These are phyloP conservation scores for Saccharomyces kudriavzevii DNA, from an alignment of 805 yeast genomes.

Conservation along the genomic window DNA sequence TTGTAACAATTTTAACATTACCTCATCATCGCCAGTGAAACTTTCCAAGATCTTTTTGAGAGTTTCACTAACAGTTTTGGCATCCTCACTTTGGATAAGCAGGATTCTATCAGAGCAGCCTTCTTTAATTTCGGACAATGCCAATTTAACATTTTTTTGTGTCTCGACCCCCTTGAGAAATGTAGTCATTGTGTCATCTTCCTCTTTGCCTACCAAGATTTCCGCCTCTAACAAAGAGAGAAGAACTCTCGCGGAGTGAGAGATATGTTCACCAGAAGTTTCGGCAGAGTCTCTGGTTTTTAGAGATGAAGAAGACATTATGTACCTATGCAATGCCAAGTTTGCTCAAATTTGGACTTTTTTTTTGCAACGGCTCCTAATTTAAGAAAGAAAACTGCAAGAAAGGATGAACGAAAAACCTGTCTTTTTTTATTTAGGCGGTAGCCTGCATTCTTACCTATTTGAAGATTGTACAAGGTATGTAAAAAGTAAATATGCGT, in stretches of 20 bases:
- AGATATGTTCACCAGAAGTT: neutral
- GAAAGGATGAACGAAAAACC: neutral
- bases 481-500: neutral
- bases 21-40: conserved; percentile 16
- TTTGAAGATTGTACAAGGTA: neutral
- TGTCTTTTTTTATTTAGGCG: neutral
- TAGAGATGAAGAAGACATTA: neutral
- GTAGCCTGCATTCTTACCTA: neutral
- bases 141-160: conserved; percentile 70
- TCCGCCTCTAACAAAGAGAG: neutral
- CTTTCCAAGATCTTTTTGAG: conserved; percentile 56
- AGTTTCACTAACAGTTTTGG: conserved; percentile 60
- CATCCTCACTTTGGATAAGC: conserved; percentile 28
- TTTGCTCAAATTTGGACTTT: neutral
- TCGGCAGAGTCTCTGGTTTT: neutral
- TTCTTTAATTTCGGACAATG: conserved; percentile 65
- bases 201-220: neutral
- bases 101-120: conserved; percentile 76
- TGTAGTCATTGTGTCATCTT: conserved; percentile 65
- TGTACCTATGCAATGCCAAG: no score
- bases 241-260: neutral
- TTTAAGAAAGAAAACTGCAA: neutral
- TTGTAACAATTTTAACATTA: neutral
- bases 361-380: neutral
- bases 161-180: conserved; percentile 68